phyloP scores from a whole-genome alignment of 2,329 filamentous ascomycete genomes.

The Trichophyton equinum region DNA sequence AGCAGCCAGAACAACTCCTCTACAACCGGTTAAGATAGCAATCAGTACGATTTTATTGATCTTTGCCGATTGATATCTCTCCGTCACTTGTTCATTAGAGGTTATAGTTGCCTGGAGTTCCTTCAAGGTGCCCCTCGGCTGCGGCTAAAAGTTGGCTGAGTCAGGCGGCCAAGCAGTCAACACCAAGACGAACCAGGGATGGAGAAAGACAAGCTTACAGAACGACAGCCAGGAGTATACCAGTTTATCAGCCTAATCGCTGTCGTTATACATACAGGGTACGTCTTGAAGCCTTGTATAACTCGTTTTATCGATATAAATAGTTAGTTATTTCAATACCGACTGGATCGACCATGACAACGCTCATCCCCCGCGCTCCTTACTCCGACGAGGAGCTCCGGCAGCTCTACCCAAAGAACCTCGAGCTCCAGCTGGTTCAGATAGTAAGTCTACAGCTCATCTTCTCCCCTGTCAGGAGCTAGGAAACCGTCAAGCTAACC shows the following conservation, averaged over 20 bases:
- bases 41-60: too few relatives aligned
- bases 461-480: neutral
- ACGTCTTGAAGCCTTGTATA: neutral
- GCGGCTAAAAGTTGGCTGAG: neutral
- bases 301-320: neutral
- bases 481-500: neutral
- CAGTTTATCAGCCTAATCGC: too few relatives aligned
- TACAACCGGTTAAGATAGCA: too few relatives aligned
- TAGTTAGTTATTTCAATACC: too few relatives aligned
- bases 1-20: too few relatives aligned
- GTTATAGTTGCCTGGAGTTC: too few relatives aligned
- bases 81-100: too few relatives aligned
- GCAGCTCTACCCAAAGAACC: slow-evolving; percentile 62
- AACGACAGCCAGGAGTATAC: neutral
- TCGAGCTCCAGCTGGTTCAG: slow-evolving; percentile 83
- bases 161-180: neutral
- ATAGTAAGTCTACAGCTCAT: slow-evolving; percentile 41
- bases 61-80: too few relatives aligned
- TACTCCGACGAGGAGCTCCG: slow-evolving; percentile 73
- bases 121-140: neutral
- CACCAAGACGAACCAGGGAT: neutral
- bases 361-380: slow-evolving; percentile 57
- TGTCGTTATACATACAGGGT: too few relatives aligned
- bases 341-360: slow-evolving; percentile 50
- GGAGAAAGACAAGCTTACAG: neutral